Percentiles rank a stretch among this genome's conserved stretches.
These are phyloP conservation scores for Sclerotiophoma versabilis DNA, from an alignment of 2,329 filamentous ascomycete species.

Conservation along the genomic window DNA sequence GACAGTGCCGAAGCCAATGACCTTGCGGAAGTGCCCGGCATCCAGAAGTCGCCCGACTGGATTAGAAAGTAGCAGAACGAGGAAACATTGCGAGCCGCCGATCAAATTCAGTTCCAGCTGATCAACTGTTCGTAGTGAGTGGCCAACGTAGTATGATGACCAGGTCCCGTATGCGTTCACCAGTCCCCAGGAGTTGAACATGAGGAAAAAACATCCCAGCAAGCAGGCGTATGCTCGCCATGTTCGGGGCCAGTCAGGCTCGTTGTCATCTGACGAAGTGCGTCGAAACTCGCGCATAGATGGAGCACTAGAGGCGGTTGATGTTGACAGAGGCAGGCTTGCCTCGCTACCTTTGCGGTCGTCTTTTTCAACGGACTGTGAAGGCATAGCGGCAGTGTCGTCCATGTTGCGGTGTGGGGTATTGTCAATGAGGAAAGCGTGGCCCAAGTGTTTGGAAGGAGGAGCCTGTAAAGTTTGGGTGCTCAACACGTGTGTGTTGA, in stretches of 20 bases:
- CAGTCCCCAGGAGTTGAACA: constrained; percentile 59
- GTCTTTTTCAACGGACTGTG: constrained; percentile 26
- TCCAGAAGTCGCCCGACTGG: constrained; percentile 59
- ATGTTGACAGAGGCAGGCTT: constrained; percentile 35
- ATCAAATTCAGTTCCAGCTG: constrained; percentile 56
- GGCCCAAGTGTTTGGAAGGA: constrained; percentile 16
- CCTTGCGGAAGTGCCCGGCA: constrained; percentile 52
- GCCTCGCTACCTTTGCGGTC: constrained; percentile 28
- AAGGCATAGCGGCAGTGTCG: constrained; percentile 22
- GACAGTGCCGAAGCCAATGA: constrained; percentile 53
- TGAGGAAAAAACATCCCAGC: constrained; percentile 58
- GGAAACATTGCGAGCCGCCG: constrained; percentile 57
- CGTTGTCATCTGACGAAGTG: constrained; percentile 27
- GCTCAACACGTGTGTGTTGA: constrained; percentile 31
- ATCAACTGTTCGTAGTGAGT: constrained; percentile 51
- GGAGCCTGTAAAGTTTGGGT: constrained; percentile 14
- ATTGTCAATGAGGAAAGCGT: constrained; percentile 15
- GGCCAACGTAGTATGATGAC: constrained; percentile 57
- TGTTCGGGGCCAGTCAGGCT: constrained; percentile 54
- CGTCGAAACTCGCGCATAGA: constrained; percentile 33
- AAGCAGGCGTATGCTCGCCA: constrained; percentile 56
- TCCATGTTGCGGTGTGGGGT: constrained; percentile 10
- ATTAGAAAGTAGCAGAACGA: constrained; percentile 56
- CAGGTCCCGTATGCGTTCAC: constrained; percentile 61
- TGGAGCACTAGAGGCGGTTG: constrained; percentile 26